A percentile compares a stretch with the other conserved stretches of the same genome.
phyloP scores from a whole-genome alignment of 371 early-diverging fungal species.

The Haplosporangium sp. region DNA sequence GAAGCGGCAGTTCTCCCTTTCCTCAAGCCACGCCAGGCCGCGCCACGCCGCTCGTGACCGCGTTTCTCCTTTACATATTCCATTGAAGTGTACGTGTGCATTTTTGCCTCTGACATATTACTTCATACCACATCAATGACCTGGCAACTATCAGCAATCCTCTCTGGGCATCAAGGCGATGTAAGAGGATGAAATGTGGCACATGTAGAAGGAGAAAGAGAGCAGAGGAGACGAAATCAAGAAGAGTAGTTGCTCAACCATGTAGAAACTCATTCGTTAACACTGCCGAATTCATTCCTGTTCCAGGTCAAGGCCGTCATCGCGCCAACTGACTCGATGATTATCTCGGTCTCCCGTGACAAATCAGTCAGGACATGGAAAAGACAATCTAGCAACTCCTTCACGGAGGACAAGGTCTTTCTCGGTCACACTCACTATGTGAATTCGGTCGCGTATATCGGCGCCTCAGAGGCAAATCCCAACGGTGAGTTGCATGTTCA shows the following conservation, averaged over 20 bases:
- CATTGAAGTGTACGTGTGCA: too few relatives aligned
- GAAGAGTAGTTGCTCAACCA: too few relatives aligned
- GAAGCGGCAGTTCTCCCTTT: neutral
- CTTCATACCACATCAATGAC: conserved; percentile 8
- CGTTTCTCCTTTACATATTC: neutral
- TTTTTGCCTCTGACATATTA: neutral
- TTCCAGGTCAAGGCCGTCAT: conserved; percentile 79
- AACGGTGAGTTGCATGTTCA: conserved; percentile 61
- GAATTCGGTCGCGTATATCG: conserved; percentile 77
- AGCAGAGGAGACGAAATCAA: too few relatives aligned
- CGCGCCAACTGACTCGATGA: conserved; percentile 67
- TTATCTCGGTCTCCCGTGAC: conserved; percentile 88
- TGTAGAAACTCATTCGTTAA: neutral
- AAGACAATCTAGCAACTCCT: conserved; percentile 59
- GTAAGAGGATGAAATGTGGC: conserved; percentile 14
- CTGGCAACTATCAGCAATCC: conserved; percentile 54
- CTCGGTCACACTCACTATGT: conserved; percentile 85
- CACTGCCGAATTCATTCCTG: neutral
- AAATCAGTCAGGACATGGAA: conserved; percentile 76
- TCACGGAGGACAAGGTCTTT: conserved; percentile 65
- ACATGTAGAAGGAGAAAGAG: too few relatives aligned
- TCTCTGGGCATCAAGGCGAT: conserved; percentile 48
- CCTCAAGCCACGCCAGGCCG: neutral
- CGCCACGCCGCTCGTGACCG: neutral
- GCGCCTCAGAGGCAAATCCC: conserved; percentile 67